A percentile compares a stretch with the other conserved stretches of the same genome.
These are phyloP conservation scores for Stereocaulon alpinum DNA, from an alignment of 495 filamentous ascomycete genomes.

Conservation along the genomic window DNA sequence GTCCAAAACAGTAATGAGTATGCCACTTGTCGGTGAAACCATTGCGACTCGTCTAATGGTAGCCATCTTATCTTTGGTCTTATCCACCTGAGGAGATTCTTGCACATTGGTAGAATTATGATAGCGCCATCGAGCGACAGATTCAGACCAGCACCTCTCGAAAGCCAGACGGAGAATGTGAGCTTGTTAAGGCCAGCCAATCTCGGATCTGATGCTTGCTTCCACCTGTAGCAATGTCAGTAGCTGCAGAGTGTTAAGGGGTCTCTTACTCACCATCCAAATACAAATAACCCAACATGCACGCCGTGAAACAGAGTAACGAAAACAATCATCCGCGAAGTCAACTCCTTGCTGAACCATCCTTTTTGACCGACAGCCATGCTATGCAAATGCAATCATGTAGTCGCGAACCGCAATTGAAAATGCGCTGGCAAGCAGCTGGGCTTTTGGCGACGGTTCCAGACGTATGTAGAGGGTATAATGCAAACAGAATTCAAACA, in stretches of 20 bases:
- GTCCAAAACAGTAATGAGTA: slow-evolving; percentile 80
- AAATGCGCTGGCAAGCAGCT: neutral
- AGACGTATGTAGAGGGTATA: neutral
- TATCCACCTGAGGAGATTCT: slow-evolving; percentile 72
- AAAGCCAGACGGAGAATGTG: slow-evolving; percentile 86
- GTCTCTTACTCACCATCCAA: slow-evolving; percentile 65
- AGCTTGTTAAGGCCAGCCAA: slow-evolving; percentile 73
- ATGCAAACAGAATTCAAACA: neutral
- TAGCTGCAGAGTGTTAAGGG: neutral
- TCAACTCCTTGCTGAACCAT: slow-evolving; percentile 38
- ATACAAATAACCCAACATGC: slow-evolving; percentile 71
- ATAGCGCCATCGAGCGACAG: slow-evolving; percentile 75
- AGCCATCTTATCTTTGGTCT: slow-evolving; percentile 81
- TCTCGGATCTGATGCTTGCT: slow-evolving; percentile 55
- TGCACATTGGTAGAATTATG: slow-evolving; percentile 89
- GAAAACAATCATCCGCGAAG: slow-evolving; percentile 61
- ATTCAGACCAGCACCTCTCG: slow-evolving; percentile 78
- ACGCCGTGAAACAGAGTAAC: slow-evolving; percentile 76
- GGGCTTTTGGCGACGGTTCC: neutral
- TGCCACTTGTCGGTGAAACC: slow-evolving; percentile 94
- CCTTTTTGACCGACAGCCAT: slow-evolving; percentile 19
- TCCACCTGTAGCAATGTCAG: slow-evolving; percentile 46
- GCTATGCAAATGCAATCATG: neutral
- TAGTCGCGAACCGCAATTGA: neutral
- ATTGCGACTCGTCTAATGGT: slow-evolving; percentile 87